Percentiles rank a stretch among this genome's conserved stretches.
Evolutionary conservation across 116 monocot genomes (phyloP).

Genomic region (Cymodocea nodosa): DNA sequence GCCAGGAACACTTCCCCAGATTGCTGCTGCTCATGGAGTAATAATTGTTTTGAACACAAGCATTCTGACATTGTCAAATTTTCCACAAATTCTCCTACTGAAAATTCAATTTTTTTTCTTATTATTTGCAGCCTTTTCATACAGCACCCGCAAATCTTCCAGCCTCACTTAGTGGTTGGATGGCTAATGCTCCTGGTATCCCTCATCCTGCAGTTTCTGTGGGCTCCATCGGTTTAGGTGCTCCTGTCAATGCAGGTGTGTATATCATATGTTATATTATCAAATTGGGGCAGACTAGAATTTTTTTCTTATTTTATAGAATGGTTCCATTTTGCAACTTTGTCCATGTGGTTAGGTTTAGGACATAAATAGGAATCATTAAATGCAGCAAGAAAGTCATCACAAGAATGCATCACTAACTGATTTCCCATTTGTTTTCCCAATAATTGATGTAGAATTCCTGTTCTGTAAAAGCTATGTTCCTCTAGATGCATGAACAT

Average conservation of each 20-base stretch:
- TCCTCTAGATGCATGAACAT: neutral
- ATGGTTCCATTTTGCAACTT: neutral
- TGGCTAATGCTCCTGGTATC: slow-evolving; percentile 39
- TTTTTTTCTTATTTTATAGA: neutral
- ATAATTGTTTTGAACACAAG: neutral
- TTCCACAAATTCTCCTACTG: neutral
- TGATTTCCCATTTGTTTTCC: too few relatives aligned
- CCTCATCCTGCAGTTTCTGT: slow-evolving; percentile 48
- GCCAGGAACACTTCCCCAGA: slow-evolving; percentile 2
- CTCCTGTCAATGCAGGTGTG: slow-evolving; percentile 22
- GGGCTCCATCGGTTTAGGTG: slow-evolving; percentile 27
- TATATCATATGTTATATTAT: neutral
- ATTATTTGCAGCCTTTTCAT: slow-evolving; percentile 35
- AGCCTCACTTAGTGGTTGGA: slow-evolving; percentile 49
- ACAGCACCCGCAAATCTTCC: slow-evolving; percentile 29
- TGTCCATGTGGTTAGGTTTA: neutral
- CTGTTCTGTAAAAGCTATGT: neutral
- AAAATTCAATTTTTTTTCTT: neutral
- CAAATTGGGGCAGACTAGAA: too few relatives aligned
- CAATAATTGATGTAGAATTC: too few relatives aligned
- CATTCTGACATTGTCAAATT: neutral
- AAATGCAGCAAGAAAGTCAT: too few relatives aligned
- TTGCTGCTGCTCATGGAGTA: slow-evolving; percentile 19
- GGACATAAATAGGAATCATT: too few relatives aligned
- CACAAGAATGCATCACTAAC: too few relatives aligned